Base-by-base conservation (phyloP, 805 yeast species). In the Teunomyces lycoperdinae region DNA sequence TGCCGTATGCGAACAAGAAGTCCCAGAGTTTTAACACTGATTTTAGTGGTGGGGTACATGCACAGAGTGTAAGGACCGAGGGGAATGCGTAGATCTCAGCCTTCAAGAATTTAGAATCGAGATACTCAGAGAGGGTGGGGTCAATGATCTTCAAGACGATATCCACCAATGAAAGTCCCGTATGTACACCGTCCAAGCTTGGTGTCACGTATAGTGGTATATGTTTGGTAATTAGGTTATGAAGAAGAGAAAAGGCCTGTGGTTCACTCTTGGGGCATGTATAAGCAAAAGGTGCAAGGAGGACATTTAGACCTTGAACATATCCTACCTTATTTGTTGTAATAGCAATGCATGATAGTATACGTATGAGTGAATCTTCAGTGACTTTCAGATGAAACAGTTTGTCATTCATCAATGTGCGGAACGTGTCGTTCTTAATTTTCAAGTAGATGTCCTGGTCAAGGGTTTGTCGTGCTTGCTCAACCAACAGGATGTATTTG, bases 291-390 rank as follows among this genome's bases (percentile, higher is more conserved):
- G 97, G 96, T 0, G 96, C 97, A 20, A 86, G 77, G 17, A 90
- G 64, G 0, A 90, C 89, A 61, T 90, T 90, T 85, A 91, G 81
- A 2, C 97, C 97, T 62, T 90, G 97, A n/a, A 90, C 96, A 60
- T 89, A 89, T 0, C 77, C 77, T 5, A 63, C 69, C 35, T 59
- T 60, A 44, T 57, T 58, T 9, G 61, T 50, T 14, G 77, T 65
- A 63, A 81, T 66, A 2, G 95, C 95, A 59, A 81, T 78, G n/a
- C 87, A 83, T 29, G 87, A 85, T 24, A 90, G 72, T 2, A 89
- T 69, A 40, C 97, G 67, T 8, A 85, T 76, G 38, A 90, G 66
- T 0, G 87, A 68, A 2, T 78, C 81, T 58, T 89, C 96, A n/a
- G 80, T 64, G 1, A 89, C 96, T 46, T 76, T 77, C 42, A 68